Evolutionary conservation across 1,284 basidiomycete species (phyloP), one percentile per base, ranked within the genome.

Genomic region (Rhodotorula sp.): DNA sequence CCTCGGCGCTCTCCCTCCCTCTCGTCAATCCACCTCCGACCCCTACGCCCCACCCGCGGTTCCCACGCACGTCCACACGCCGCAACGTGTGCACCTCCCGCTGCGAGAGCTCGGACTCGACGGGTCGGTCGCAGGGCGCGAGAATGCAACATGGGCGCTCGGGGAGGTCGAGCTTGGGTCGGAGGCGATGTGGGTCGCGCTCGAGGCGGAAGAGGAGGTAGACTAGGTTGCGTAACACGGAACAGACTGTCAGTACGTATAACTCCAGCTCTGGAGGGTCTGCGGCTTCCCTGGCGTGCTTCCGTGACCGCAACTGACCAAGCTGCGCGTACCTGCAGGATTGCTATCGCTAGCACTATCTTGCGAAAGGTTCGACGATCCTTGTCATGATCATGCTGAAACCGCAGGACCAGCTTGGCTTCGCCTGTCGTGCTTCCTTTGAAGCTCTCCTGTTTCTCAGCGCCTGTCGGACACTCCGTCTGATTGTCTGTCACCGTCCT

Each of bases 121-220:
- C 23, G 53, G 19, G 9, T 25, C 23, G 3, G 67, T 48, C 10
- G 67, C 23, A n/a, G 27, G 45, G 17, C 46, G 58, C 46, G 66
- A 54, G 50, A 53, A 23, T 8, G 57, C 13, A 19, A 55, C 49
- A 25, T 76, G 74, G 74, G 19, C 14, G 25, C 12, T 74, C 0
- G 74, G 73, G 0, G 57, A 64, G 59, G 68, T 76, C 34, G 74
- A 76, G 55, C 60, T 65, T 16, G 74, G 72, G 21, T 52, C 61
- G 49, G 72, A 76, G 21, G 66, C 56, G 7, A 50, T 74, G 54
- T 76, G 74, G 74, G 70, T 71, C 7, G 65, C 13, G 41, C 13
- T 74, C 7, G 27, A 53, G 23, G 61, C 5, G 16, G 27, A 46
- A 23, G 56, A 52, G 27, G 57, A 66, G 25, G 25, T 58, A 3